Percentiles rank a stretch among this genome's conserved stretches.
These are phyloP conservation scores for Leccinum disarticulatum DNA, from an alignment of 768 basidiomycete genomes.

Conservation along the genomic window DNA sequence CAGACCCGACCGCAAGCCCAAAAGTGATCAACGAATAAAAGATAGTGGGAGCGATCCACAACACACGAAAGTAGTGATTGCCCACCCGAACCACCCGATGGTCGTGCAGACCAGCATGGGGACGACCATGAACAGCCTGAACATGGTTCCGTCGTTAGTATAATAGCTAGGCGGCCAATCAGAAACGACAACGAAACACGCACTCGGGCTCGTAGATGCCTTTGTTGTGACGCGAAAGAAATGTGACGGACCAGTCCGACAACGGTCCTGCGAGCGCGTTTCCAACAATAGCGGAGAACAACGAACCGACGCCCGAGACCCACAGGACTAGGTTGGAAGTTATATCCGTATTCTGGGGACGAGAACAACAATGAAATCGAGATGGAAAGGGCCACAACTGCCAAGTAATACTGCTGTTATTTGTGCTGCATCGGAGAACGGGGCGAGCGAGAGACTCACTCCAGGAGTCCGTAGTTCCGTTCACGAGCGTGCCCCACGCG, in stretches of 20 bases:
- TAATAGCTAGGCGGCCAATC: background rate
- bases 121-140: background rate
- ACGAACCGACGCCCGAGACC: background rate
- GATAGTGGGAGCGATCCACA: constrained; percentile 1
- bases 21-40: background rate
- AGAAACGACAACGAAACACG: background rate
- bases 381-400: background rate
- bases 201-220: constrained; percentile 1
- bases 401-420: background rate
- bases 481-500: background rate
- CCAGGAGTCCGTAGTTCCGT: background rate
- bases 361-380: background rate
- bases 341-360: background rate
- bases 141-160: background rate
- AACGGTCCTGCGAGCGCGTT: background rate
- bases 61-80: background rate
- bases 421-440: background rate
- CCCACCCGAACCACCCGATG: constrained; percentile 2
- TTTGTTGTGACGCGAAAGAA: background rate
- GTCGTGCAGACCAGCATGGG: background rate
- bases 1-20: background rate
- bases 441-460: background rate
- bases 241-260: background rate
- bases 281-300: background rate
- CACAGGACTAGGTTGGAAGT: background rate